A percentile compares a stretch with the other conserved stretches of the same genome.
Evolutionary conservation across 805 yeast genomes (phyloP).

Genomic region (Scheffersomyces ergatensis): DNA sequence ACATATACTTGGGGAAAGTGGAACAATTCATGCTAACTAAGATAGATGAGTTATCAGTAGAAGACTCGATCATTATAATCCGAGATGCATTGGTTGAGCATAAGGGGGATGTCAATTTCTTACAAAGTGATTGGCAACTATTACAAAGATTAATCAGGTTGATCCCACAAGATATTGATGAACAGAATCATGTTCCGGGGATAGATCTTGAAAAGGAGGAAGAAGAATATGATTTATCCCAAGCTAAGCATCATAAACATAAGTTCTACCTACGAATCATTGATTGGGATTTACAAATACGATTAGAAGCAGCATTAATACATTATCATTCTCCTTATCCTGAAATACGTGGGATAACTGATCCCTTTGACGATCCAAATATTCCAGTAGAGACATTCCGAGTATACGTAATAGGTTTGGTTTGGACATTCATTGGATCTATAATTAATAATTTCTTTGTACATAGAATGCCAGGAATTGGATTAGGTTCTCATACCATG

Average conservation of each 20-base stretch:
- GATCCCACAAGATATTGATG: constrained; percentile 14
- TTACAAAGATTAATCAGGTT: constrained; percentile 23
- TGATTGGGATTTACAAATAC: constrained; percentile 35
- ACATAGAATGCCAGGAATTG: constrained; percentile 37
- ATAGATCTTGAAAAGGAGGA: constrained; percentile 1
- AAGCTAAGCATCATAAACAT: constrained; percentile 8
- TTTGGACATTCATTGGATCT: constrained; percentile 42
- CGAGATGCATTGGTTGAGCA: constrained; percentile 36
- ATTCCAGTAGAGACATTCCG: constrained; percentile 34
- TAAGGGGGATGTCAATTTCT: constrained; percentile 32
- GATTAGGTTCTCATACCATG: constrained; percentile 35
- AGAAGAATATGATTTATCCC: constrained; percentile 7
- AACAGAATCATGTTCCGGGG: not conserved
- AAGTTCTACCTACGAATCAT: constrained; percentile 20
- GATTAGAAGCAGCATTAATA: constrained; percentile 36
- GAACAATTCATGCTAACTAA: constrained; percentile 26
- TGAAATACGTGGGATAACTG: constrained; percentile 37
- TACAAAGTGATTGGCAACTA: constrained; percentile 30
- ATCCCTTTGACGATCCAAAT: constrained; percentile 34
- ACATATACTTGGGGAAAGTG: constrained; percentile 4
- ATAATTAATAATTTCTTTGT: constrained; percentile 40
- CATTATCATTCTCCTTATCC: constrained; percentile 42
- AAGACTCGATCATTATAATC: constrained; percentile 28
- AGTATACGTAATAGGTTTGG: constrained; percentile 36
- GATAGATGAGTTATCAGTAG: constrained; percentile 18